Percentiles rank a stretch among this genome's conserved stretches.
Conservation (phyloP, 2,329 filamentous ascomycete species). For the Cordyceps militaris region DNA sequence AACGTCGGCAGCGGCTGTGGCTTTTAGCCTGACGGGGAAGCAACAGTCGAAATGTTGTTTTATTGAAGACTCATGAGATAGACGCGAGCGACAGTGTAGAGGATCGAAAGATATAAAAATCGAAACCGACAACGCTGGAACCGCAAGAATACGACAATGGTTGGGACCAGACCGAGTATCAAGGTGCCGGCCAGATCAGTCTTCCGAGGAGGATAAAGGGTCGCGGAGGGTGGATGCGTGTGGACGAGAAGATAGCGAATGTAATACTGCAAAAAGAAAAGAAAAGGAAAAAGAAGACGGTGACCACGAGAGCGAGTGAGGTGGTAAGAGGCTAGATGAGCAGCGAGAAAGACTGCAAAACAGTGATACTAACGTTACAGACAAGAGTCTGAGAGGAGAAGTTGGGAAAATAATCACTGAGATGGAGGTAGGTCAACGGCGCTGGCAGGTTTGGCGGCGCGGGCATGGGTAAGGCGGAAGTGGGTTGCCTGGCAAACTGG, state of each 20-base stretch:
- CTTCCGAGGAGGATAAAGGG: not conserved
- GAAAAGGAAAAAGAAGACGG: constrained; percentile 29
- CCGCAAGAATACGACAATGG: not conserved
- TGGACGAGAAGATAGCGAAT: constrained; percentile 1
- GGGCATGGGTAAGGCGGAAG: not conserved
- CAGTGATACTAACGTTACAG: not conserved
- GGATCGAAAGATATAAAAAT: not conserved
- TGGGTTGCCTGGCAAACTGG: not conserved
- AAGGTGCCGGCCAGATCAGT: not conserved
- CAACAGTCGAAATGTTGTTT: not conserved
- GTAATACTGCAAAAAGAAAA: not conserved
- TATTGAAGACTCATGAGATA: not conserved
- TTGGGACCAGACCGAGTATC: not conserved
- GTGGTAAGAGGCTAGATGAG: constrained; percentile 24
- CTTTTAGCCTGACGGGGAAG: not conserved
- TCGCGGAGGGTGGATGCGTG: not conserved
- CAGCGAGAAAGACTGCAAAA: constrained; percentile 16
- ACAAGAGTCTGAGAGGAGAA: not conserved
- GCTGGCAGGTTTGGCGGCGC: not conserved
- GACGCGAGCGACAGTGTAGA: not conserved
- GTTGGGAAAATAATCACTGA: not conserved
- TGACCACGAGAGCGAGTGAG: constrained; percentile 55
- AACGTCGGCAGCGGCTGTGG: not conserved
- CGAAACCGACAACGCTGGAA: not conserved
- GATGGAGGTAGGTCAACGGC: not conserved